Evolutionary conservation across 1,284 basidiomycete species (phyloP).

Genomic region (Inonotus obliquus): DNA sequence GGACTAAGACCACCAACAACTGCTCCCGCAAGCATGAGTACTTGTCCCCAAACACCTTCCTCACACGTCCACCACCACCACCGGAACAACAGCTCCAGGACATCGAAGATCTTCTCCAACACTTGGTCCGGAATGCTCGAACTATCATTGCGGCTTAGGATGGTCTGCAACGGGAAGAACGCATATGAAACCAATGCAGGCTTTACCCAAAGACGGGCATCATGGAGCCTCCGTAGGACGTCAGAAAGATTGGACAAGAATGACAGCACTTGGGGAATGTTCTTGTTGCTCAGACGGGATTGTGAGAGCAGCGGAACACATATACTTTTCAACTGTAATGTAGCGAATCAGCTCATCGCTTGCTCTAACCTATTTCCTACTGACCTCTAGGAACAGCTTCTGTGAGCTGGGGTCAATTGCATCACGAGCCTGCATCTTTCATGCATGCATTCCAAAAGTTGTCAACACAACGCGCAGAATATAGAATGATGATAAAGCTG

Average conservation of each 20-base stretch:
- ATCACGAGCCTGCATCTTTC: neutral
- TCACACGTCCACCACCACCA: constrained; percentile 77
- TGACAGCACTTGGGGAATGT: constrained; percentile 43
- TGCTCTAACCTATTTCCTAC: neutral
- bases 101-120: constrained; percentile 68
- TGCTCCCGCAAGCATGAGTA: constrained; percentile 77
- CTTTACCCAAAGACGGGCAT: constrained; percentile 33
- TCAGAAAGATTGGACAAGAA: constrained; percentile 51
- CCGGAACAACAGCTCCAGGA: constrained; percentile 58
- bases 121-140: constrained; percentile 71
- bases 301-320: constrained; percentile 77
- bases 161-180: constrained; percentile 81
- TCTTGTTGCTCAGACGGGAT: constrained; percentile 51
- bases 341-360: neutral
- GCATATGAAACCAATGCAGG: constrained; percentile 75
- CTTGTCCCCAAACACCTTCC: constrained; percentile 69
- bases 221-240: constrained; percentile 35
- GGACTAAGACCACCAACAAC: constrained; percentile 56
- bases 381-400: neutral
- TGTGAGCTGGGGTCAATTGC: neutral
- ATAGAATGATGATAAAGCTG: too few relatives aligned
- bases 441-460: too few relatives aligned
- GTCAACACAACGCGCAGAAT: too few relatives aligned
- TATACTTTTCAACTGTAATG: constrained; percentile 62
- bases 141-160: constrained; percentile 70